phyloP scores from a whole-genome alignment of 768 basidiomycete species.

The Naganishia antarctica region DNA sequence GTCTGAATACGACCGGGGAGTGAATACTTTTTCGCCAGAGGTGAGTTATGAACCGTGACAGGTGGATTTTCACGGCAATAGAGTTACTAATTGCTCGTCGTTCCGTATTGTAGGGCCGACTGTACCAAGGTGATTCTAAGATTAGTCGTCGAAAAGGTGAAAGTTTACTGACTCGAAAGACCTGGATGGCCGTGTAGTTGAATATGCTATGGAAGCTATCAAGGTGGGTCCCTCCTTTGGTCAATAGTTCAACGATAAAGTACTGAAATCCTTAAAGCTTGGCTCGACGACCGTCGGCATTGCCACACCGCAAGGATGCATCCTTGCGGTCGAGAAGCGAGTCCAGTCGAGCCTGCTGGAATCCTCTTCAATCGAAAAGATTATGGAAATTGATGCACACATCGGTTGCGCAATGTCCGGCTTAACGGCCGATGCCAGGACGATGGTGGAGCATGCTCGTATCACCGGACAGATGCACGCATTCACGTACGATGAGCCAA shows the following conservation, averaged over 20 bases:
- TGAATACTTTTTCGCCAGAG: conserved; percentile 96
- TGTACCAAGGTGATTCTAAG: conserved; percentile 77
- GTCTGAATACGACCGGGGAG: conserved; percentile 70
- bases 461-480: conserved; percentile 78
- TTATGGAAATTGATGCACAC: conserved; percentile 98
- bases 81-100: not conserved
- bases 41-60: conserved; percentile 30
- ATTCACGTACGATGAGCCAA: conserved; percentile 93
- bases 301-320: conserved; percentile 78
- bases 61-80: conserved; percentile 12
- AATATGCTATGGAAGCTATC: conserved; percentile 99
- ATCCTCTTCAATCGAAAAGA: conserved; percentile 94
- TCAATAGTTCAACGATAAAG: conserved; percentile 41
- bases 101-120: conserved; percentile 61
- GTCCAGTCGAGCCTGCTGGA: conserved; percentile 94
- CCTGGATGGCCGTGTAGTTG: conserved; percentile 58
- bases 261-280: conserved; percentile 56
- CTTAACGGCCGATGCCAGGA: conserved; percentile 93
- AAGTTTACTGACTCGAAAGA: not conserved
- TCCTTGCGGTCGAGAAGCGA: conserved; percentile 96
- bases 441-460: conserved; percentile 98
- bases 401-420: conserved; percentile 95
- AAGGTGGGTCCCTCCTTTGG: conserved; percentile 54
- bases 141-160: not conserved
- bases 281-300: conserved; percentile 97